These are phyloP conservation scores for Striga hermonthica DNA, from an alignment of 305 asterid species.

Conservation along the genomic window DNA sequence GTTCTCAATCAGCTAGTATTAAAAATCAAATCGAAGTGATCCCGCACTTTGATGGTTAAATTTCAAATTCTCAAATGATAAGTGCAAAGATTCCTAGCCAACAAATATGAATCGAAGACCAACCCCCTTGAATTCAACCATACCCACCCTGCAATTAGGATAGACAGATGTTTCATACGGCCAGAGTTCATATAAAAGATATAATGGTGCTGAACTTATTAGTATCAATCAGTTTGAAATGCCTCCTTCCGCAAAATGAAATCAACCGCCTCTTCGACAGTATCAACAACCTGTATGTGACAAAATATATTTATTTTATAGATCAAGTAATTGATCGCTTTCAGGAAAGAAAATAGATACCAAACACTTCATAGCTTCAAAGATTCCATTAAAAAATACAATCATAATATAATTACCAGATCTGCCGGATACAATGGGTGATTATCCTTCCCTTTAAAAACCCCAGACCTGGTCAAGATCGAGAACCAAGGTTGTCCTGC, in stretches of 20 bases:
- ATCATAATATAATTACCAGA: constrained; percentile 45
- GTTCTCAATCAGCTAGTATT: no score
- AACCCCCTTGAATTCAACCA: not conserved
- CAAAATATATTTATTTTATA: not conserved
- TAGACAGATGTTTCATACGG: not conserved
- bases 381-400: constrained; percentile 16
- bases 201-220: not conserved
- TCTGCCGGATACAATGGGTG: constrained; percentile 65
- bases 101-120: not conserved
- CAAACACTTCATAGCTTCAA: not conserved
- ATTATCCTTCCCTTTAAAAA: constrained; percentile 72
- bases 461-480: constrained; percentile 87
- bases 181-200: not conserved
- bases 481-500: constrained; percentile 89
- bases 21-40: no score
- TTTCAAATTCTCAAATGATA: no score
- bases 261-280: constrained; percentile 83
- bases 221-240: constrained; percentile 28
- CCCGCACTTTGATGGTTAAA: no score
- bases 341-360: not conserved
- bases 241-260: constrained; percentile 64
- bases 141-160: not conserved
- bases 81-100: not conserved
- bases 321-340: not conserved
- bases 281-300: constrained; percentile 72